Evolutionary conservation across 495 filamentous ascomycete genomes (phyloP), one percentile per base, ranked within the genome.

Genomic region (Aspergillus haitiensis): DNA sequence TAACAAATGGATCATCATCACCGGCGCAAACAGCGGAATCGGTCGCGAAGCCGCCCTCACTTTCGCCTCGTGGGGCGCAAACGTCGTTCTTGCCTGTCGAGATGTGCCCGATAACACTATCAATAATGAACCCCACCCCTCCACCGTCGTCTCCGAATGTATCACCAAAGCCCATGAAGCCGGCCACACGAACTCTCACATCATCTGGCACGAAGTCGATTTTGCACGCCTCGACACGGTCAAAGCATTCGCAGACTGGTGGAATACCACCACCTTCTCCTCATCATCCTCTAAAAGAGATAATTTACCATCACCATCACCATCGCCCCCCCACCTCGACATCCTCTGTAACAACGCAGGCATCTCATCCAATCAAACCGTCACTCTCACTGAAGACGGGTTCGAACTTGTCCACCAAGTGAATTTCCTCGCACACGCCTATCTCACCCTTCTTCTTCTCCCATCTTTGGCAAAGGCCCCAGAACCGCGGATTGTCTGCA

Each of bases 161-260:
- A 53, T 60, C 34, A 37, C 50, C 0, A 12, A 63, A 9, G 67
- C 69, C 1, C 31, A 37, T 15, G 39, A 57, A 2, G 13, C 55
- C 3, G 67, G 63, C n/a, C 67, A 71, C 42, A 48, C 51, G 40
- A 36, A 51, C 7, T 61, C 76, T 1, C 71, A 37, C 0, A 75
- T 77, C 15, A 74, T 83, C 36, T 78, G 81, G 44, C 82, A 81
- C 76, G 62, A 70, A 7, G 54, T 87, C 1, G 82, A 86, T 49
- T 77, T 85, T 70, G 69, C 66, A 11, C 67, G 70, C 5, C 74
- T 82, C 42, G 55, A 57, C 7, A 81, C 76, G 1, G 66, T 84
- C 11, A 71, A 78, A 31, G 66, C 67, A 0, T 84, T 85, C 52
- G 73, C 59, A 5, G 15, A 59, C 7, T 67, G 67, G 21, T 71